Evolutionary conservation across 257 asterid species (phyloP).

Genomic region (Penstemon newberryi): DNA sequence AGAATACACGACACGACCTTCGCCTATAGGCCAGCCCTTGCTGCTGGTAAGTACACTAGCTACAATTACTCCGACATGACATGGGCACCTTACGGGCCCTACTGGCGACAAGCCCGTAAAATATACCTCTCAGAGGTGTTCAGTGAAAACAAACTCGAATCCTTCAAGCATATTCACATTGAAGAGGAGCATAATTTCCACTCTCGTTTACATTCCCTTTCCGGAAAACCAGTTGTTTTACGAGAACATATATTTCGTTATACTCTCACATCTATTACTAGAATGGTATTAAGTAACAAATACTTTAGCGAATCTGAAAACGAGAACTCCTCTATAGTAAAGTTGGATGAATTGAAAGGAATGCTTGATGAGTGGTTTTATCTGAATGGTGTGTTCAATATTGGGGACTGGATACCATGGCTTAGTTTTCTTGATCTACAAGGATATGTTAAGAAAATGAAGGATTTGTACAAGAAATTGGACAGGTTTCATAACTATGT

Average conservation of each 20-base stretch:
- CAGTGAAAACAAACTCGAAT: background rate
- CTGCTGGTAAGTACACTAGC: constrained; percentile 22
- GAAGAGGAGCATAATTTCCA: background rate
- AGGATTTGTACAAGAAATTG: constrained; percentile 1
- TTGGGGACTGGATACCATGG: constrained; percentile 1
- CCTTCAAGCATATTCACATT: background rate
- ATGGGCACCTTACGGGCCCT: background rate
- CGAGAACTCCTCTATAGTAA: background rate
- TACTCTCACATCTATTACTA: background rate
- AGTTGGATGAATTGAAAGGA: background rate
- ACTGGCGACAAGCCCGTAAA: background rate
- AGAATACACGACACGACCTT: constrained; percentile 23
- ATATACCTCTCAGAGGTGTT: background rate
- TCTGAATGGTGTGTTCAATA: background rate
- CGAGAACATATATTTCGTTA: background rate
- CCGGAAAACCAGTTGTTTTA: background rate
- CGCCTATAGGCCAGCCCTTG: constrained; percentile 23
- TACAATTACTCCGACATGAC: constrained; percentile 25
- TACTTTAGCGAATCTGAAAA: background rate
- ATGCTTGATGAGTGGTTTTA: background rate
- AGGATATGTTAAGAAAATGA: constrained; percentile 2
- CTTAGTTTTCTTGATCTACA: constrained; percentile 1
- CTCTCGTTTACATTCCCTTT: background rate
- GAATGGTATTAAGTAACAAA: background rate
- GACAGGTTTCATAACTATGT: constrained; percentile 1